These are phyloP conservation scores for Xylariomycetidae sp. DNA, from an alignment of 2,329 filamentous ascomycete species.

Conservation along the genomic window DNA sequence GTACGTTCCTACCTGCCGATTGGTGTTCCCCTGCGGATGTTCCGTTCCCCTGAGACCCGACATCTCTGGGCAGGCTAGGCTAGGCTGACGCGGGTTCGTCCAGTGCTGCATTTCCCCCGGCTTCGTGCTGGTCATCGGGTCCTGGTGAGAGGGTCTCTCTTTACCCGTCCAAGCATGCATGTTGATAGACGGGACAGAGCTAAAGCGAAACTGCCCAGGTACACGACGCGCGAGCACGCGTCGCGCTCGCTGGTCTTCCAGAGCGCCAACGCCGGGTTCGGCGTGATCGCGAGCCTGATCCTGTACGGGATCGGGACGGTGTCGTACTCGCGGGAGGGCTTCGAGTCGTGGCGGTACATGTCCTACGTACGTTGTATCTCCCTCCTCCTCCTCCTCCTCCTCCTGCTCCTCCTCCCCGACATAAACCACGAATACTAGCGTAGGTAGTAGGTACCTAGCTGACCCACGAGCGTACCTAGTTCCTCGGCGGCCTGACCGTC, in stretches of 20 bases:
- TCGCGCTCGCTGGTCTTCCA: constrained; percentile 30
- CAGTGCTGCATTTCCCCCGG: constrained; percentile 33
- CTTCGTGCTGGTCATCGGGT: constrained; percentile 31
- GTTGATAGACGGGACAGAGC: constrained; percentile 1
- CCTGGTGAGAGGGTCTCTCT: constrained; percentile 9
- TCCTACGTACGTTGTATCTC: constrained; percentile 23
- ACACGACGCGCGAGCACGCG: constrained; percentile 32
- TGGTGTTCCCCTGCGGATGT: too few relatives aligned
- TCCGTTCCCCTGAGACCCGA: too few relatives aligned
- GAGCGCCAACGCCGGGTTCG: constrained; percentile 32
- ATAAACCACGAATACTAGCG: background rate
- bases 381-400: background rate
- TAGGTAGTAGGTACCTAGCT: too few relatives aligned
- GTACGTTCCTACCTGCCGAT: too few relatives aligned
- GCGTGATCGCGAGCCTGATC: constrained; percentile 28
- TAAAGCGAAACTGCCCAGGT: constrained; percentile 24
- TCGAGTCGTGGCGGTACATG: constrained; percentile 33
- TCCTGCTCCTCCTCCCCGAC: background rate
- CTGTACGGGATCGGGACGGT: constrained; percentile 31
- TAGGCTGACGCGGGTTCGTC: constrained; percentile 1
- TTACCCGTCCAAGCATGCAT: background rate
- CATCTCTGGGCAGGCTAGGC: background rate
- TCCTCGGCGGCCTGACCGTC: constrained; percentile 30
- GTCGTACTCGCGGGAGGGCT: constrained; percentile 20
- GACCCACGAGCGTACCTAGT: too few relatives aligned